Evolutionary conservation across 257 asterid genomes (phyloP).

Genomic region (Solanum pennellii): DNA sequence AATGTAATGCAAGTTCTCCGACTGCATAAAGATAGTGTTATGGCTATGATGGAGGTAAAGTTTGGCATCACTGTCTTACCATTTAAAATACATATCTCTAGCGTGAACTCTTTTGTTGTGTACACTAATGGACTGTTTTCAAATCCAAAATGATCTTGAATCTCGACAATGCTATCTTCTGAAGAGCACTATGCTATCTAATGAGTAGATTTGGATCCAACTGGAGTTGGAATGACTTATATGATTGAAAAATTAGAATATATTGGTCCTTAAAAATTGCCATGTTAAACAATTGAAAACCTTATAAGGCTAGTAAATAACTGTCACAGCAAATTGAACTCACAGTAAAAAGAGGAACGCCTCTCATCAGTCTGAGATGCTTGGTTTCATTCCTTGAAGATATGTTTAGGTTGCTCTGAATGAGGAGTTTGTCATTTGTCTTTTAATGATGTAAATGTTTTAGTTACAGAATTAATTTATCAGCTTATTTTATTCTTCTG

Average conservation of each 20-base stretch:
- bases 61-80: background rate
- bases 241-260: background rate
- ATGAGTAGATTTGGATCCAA: background rate
- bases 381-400: background rate
- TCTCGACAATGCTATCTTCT: background rate
- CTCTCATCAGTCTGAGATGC: background rate
- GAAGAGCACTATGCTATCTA: background rate
- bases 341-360: background rate
- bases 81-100: background rate
- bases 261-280: background rate
- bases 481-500: background rate
- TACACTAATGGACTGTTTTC: background rate
- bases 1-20: conserved; percentile 97
- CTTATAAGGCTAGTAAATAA: background rate
- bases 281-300: background rate
- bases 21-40: conserved; percentile 84
- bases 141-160: background rate
- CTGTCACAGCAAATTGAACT: background rate
- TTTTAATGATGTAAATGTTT: background rate
- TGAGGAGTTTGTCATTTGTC: background rate
- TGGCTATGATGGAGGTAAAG: conserved; percentile 99
- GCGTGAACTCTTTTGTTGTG: background rate
- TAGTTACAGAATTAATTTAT: background rate
- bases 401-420: background rate
- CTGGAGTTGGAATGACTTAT: background rate